Base-by-base conservation (phyloP, 352 stramenopile species). In the Plasmopara viticola region DNA sequence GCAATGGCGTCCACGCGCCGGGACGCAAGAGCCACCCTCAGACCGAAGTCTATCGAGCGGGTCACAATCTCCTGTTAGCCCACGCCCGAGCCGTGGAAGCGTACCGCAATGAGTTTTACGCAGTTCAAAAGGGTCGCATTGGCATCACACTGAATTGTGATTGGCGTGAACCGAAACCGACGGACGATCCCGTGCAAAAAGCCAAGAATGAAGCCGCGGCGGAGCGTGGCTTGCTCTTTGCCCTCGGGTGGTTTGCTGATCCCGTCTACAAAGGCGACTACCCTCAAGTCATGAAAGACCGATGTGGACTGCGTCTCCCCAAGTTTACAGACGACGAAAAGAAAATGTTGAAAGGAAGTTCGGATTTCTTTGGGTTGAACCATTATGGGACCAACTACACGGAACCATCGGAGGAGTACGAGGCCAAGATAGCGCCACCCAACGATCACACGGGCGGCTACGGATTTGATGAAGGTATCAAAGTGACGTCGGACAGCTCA, bases 321-420 rank as follows among this genome's bases (percentile, higher is more conserved):
- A 52, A 55, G 30, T 98, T 98, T 59, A 96, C 92, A 8, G 61
- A 78, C 35, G 67, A 92, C 14, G 79, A 97, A 56, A 77, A 84
- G 48, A 71, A 73, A 20, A 44, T 89, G 18, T 49, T 98, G 13
- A 78, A 83, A 41, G 81, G 77, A 8, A 96, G 80, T 47, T 77
- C 59, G 30, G 95, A 98, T 58, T 98, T 98, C 64, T 88, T 98
- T 34, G 94, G 90, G 2, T 64, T 98, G 1, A 98, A 98, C 69
- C 88, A 97, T 65, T 98, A 98, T 69, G 82, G 77, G 30, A 83
- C 79, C 14, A 64, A 54, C 50, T 84, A 81, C 48, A 38, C 44
- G 5, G 72, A 65, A 56, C 68, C 72, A 3, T 79, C 70, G 5
- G 49, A 64, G 14, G 70, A 66, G 44, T 86, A 70, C 15, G 45